phyloP scores from a whole-genome alignment of 2,329 filamentous ascomycete genomes.

The Knoxdaviesia proteae region DNA sequence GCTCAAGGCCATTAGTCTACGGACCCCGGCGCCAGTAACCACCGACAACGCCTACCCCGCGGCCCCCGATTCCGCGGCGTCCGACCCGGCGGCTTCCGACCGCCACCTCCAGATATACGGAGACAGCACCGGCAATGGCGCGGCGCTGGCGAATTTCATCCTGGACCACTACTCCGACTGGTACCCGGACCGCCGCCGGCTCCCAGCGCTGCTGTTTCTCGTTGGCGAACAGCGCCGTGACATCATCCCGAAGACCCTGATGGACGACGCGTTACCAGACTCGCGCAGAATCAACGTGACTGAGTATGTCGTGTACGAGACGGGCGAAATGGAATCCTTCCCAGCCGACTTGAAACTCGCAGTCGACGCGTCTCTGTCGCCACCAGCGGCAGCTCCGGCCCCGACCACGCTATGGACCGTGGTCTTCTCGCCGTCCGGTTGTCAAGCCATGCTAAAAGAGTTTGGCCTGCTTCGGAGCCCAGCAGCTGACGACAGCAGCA shows the following conservation, averaged over 20 bases:
- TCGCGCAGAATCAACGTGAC: conserved; percentile 42
- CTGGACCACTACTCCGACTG: conserved; percentile 49
- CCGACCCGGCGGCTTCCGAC: conserved; percentile 11
- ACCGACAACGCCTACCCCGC: too few species aligned
- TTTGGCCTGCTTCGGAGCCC: conserved; percentile 21
- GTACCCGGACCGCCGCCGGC: conserved; percentile 20
- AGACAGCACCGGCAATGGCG: conserved; percentile 67
- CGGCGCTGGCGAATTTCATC: conserved; percentile 58
- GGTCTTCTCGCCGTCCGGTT: conserved; percentile 43
- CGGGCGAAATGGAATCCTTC: conserved; percentile 64
- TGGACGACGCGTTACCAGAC: conserved; percentile 27
- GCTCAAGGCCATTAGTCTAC: conserved; percentile 27
- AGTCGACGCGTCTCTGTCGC: conserved; percentile 38
- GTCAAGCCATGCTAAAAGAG: conserved; percentile 36
- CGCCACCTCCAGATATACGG: conserved; percentile 47
- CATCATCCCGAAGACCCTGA: conserved; percentile 67
- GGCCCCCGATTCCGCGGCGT: neutral
- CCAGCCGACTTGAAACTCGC: conserved; percentile 37
- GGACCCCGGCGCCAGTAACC: conserved; percentile 3
- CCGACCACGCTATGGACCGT: conserved; percentile 29
- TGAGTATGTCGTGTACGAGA: conserved; percentile 74
- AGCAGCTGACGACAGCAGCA: conserved; percentile 15
- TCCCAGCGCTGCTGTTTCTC: conserved; percentile 58
- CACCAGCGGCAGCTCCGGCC: conserved; percentile 37
- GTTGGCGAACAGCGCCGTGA: conserved; percentile 81